A percentile compares a stretch with the other conserved stretches of the same genome.
These are phyloP conservation scores for Mortierella hygrophila DNA, from an alignment of 192 early-diverging fungal species.

Conservation along the genomic window DNA sequence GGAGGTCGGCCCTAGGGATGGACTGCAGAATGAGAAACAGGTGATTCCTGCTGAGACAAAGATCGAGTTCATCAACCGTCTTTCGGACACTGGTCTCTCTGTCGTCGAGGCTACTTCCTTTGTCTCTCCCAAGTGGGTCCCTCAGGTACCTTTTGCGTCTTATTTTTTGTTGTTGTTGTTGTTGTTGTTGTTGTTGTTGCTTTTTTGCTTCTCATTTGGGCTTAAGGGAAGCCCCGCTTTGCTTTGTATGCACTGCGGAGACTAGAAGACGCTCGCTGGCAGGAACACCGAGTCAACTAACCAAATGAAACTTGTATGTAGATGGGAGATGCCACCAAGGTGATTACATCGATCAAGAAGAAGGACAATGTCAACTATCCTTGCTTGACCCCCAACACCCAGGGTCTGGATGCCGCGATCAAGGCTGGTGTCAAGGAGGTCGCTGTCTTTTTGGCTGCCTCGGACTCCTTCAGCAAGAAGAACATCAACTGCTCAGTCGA, in stretches of 20 bases:
- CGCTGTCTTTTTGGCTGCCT: slow-evolving; percentile 91
- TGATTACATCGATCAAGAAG: slow-evolving; percentile 77
- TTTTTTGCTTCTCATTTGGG: neutral
- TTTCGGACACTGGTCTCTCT: slow-evolving; percentile 83
- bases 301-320: slow-evolving; percentile 43
- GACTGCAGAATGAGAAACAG: slow-evolving; percentile 95
- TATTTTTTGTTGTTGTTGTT: neutral
- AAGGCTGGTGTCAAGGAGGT: slow-evolving; percentile 87
- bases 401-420: slow-evolving; percentile 87
- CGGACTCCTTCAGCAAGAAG: slow-evolving; percentile 87
- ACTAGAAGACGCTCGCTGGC: neutral
- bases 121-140: slow-evolving; percentile 97
- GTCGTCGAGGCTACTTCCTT: slow-evolving; percentile 94
- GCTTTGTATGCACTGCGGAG: neutral
- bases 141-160: slow-evolving; percentile 69
- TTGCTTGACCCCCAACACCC: slow-evolving; percentile 90
- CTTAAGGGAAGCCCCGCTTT: too few relatives aligned
- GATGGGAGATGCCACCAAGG: slow-evolving; percentile 88
- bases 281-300: neutral
- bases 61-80: slow-evolving; percentile 86
- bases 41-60: slow-evolving; percentile 86
- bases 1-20: slow-evolving; percentile 97
- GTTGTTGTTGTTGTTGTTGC: slow-evolving; percentile 3
- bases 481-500: slow-evolving; percentile 95
- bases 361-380: slow-evolving; percentile 82